Base-by-base conservation (phyloP, 2,329 filamentous ascomycete genomes). In the Aspergillus clavatus region DNA sequence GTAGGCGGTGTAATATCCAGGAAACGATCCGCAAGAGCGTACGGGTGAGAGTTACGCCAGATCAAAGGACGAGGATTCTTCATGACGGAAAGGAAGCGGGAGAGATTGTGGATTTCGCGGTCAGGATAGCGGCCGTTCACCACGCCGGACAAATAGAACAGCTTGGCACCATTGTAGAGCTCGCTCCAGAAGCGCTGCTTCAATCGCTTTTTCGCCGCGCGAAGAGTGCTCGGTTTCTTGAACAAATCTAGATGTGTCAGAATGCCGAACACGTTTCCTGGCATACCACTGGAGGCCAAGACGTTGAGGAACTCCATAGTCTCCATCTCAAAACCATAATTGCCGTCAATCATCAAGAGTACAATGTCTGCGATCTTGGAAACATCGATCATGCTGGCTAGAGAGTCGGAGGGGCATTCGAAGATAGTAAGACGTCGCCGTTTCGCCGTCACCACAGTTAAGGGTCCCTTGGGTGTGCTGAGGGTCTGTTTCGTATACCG, bases 261-360 rank as follows among this genome's bases (percentile, higher is more conserved):
- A 46, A 98, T 90, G 42, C 93, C 93, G 64, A 98, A 97, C 28
- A 98, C 90, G 59, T 98, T 98, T 54, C 93, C 91, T 0, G 94
- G 93, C 91, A 98, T 97, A 67, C 93, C 93, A 23, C 87, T 95
- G 2, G 89, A 82, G n/a, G 87, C 86, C 40, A 98, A 75, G 14
- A 96, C 84, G 58, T 96, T 97, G 62, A 98, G 74, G 51, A 98
- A 98, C 70, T 98, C 93, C 93, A 98, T 98, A 0, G 93, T 98
- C 77, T 98, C 93, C 93, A 98, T 98, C 72, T 98, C 93, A 63
- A 98, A 98, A 11, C 93, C 94, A 61, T 87, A 98, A 71, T 97
- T 97, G 45, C 93, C 94, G 64, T 98, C 93, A 58, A 98, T 98
- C 87, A 98, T 93, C 45, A 98, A 79, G 40, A 98, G 77, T 5